Evolutionary conservation across 225 moss, liverwort and hornwort species (phyloP), one percentile per base, ranked within the genome.

Genomic region (Neckera pumila): DNA sequence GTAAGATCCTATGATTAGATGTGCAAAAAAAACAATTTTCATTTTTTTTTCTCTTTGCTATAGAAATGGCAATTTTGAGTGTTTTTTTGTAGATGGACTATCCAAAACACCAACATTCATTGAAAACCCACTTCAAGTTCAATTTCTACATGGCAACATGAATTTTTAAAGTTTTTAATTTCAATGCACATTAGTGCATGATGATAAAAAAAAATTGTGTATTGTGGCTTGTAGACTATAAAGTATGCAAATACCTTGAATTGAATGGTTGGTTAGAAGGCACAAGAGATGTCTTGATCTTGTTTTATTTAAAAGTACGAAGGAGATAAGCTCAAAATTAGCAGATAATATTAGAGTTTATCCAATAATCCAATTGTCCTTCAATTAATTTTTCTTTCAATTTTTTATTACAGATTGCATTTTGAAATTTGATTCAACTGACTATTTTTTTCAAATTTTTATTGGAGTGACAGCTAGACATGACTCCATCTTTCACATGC

Each of bases 171-270:
- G 30, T 47, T 71, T 42, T 47, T 7, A 47, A 47, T 0, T 0
- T 0, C 18, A 74, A 45, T 74, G 11, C 0, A 30, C 7, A 74
- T 11, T 4, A 10, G 2, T 19, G 20, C 21, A 75, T 49, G 0
- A 19, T 31, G 4, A 33, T 7, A 7, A 20, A 47, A 51, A 51
- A 20, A 5, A 0, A 20, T 47, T 74, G 12, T 74, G 0, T 31
- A 7, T 1, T 0, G 0, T 49, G 12, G 49, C 49, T 49, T 49
- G 12, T 28, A 17, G 43, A 10, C 1, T 25, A 9, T 25, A 70
- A 2, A 25, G 0, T 8, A 42, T 26, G 14, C 14, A 40, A 40
- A 43, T 43, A 72, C 10, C 17, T 28, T 10, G 2, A 28, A 72
- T 16, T 43, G 14, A 53, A 22, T 76, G 23, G 3, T 36, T 47